Base-by-base conservation (phyloP, 2,329 filamentous ascomycete genomes). In the Xylariales sp. region DNA sequence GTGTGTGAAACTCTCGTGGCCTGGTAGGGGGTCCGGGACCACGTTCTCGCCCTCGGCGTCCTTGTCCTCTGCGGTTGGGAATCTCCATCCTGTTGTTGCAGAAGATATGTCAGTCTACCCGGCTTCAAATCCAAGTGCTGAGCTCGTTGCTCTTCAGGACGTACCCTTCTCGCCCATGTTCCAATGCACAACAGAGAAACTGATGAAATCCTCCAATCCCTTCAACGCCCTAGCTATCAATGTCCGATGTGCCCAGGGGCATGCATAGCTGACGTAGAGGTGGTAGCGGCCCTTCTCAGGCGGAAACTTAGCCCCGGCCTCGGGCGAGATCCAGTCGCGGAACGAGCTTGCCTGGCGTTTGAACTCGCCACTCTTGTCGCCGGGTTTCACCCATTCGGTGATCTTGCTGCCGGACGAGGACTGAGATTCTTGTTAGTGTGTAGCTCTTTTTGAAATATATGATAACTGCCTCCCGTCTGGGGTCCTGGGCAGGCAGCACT, bases 251-350 rank as follows among this genome's bases (percentile, higher is more conserved):
- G 91, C 90, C 90, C 90, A 96, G 4, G 90, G 90, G 64, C 90
- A 96, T 5, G 90, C 90, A 65, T 95, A 95, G 56, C 85, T 91
- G 51, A 95, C 84, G 60, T 91, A 98, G 54, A 98, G 80, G 66
- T 98, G 93, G 63, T 98, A 98, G 42, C 93, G 78, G 40, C 78
- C 88, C 66, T 87, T 88, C 67, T 97, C 91, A 1, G 88, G 78
- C 4, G 88, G 86, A 53, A 89, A 96, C 61, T 82, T 68, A 4
- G 87, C 84, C 31, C 78, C 82, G 1, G 79, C 65, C 52, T 87
- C 78, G 48, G 74, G 78, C 22, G 85, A 88, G 62, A 95, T 86
- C 63, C 71, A 86, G 62, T 85, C 79, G 45, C 93, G 82, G 68
- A 97, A 97, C 42, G 80, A 76, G 46, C 87, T 93, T 48, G 76